Evolutionary conservation across 305 asterid genomes (phyloP).

Genomic region (Fraxinus velutina): DNA sequence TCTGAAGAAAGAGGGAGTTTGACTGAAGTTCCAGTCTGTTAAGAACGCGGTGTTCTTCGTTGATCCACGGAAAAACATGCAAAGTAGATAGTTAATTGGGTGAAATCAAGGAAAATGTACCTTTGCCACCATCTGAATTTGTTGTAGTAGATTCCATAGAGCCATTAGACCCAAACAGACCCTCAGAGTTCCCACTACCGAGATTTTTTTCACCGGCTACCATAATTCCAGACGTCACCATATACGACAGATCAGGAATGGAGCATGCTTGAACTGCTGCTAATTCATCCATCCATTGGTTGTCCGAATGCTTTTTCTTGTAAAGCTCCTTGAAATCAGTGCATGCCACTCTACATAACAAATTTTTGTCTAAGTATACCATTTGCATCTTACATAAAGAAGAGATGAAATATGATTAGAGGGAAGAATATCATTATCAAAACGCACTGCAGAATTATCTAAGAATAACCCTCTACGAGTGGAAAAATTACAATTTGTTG

Average conservation of each 20-base stretch:
- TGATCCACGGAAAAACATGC: background rate
- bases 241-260: constrained; percentile 44
- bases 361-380: background rate
- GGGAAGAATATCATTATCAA: background rate
- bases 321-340: constrained; percentile 69
- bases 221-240: constrained; percentile 56
- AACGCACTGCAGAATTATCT: background rate
- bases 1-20: no score
- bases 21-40: no score
- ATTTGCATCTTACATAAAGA: background rate
- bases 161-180: constrained; percentile 33
- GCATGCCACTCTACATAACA: constrained; percentile 60
- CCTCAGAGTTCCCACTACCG: constrained; percentile 22
- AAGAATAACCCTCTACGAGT: background rate
- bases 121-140: constrained; percentile 47
- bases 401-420: background rate
- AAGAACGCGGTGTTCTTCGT: no score
- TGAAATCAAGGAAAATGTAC: constrained; percentile 26
- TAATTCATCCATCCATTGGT: constrained; percentile 79
- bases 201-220: constrained; percentile 50
- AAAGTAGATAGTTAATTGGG: background rate
- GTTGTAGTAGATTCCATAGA: constrained; percentile 41
- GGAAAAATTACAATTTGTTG: background rate
- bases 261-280: constrained; percentile 74
- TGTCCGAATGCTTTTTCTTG: constrained; percentile 68